These are phyloP conservation scores for Chytriomyces hyalinus DNA, from an alignment of 192 early-diverging fungal genomes.

Conservation along the genomic window DNA sequence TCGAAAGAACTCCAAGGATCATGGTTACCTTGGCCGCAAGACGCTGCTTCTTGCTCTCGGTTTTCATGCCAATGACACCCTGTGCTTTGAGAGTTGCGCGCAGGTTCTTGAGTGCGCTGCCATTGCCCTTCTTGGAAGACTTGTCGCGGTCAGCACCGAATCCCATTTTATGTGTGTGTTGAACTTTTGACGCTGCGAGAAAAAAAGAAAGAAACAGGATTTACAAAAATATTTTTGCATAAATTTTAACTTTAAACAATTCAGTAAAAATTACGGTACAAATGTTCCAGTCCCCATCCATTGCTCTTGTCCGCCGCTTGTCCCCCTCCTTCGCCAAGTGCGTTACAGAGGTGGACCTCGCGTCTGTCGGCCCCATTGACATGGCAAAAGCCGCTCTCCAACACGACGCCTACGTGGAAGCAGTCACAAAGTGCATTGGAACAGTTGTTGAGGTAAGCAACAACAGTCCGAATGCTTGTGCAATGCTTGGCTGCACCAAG, in stretches of 20 bases:
- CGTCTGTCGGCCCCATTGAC: slow-evolving; percentile 26
- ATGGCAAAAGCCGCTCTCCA: slow-evolving; percentile 36
- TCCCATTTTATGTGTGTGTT: background rate
- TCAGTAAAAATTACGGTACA: background rate
- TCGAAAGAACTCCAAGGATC: slow-evolving; percentile 43
- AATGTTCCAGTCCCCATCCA: slow-evolving; percentile 19
- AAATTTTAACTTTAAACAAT: background rate
- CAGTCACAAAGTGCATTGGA: background rate
- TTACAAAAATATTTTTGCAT: background rate
- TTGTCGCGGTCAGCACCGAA: slow-evolving; percentile 6
- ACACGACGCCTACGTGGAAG: slow-evolving; percentile 39
- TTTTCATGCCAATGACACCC: slow-evolving; percentile 80
- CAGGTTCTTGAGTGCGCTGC: slow-evolving; percentile 82
- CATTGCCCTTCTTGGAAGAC: slow-evolving; percentile 3
- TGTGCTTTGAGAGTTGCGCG: slow-evolving; percentile 77
- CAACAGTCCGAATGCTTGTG: too few relatives aligned
- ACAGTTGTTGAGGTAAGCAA: slow-evolving; percentile 6
- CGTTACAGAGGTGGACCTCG: slow-evolving; percentile 11
- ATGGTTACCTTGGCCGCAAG: slow-evolving; percentile 54
- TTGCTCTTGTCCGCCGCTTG: slow-evolving; percentile 11
- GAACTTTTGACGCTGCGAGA: background rate
- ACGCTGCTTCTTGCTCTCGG: slow-evolving; percentile 56
- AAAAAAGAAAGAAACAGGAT: background rate
- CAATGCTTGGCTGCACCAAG: background rate
- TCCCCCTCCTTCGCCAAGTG: slow-evolving; percentile 16